These are phyloP conservation scores for Phytophthora capsici DNA, from an alignment of 352 stramenopile genomes.

Conservation along the genomic window DNA sequence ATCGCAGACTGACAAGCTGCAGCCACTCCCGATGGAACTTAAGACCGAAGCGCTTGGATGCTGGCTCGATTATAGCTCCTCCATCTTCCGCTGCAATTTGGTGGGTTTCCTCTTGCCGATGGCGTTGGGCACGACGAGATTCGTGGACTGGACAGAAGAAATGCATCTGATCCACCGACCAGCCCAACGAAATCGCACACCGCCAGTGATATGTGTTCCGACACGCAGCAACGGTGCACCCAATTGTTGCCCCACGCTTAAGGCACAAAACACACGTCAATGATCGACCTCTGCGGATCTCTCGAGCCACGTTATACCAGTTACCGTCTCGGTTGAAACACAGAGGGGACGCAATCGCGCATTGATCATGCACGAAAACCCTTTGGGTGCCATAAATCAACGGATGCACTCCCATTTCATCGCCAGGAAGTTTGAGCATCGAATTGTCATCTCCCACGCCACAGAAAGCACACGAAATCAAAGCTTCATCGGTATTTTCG, in stretches of 20 bases:
- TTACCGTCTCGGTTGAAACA: conserved; percentile 80
- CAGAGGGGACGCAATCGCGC: conserved; percentile 80
- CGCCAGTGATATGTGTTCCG: conserved; percentile 86
- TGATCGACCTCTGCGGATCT: conserved; percentile 80
- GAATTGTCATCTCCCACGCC: conserved; percentile 66
- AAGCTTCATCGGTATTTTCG: conserved; percentile 42
- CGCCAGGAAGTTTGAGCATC: conserved; percentile 80
- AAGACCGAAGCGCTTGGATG: conserved; percentile 70
- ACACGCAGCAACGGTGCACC: conserved; percentile 70
- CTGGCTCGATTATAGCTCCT: conserved; percentile 45
- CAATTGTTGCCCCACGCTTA: conserved; percentile 79
- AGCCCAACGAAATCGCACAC: conserved; percentile 74
- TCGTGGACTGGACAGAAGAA: conserved; percentile 83
- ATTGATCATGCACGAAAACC: conserved; percentile 89
- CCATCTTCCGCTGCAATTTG: conserved; percentile 31
- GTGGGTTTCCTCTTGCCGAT: conserved; percentile 19
- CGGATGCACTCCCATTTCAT: conserved; percentile 75
- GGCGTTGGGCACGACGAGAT: conserved; percentile 36
- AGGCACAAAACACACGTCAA: conserved; percentile 71
- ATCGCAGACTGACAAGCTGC: conserved; percentile 54
- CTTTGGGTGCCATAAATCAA: conserved; percentile 73
- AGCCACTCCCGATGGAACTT: conserved; percentile 84
- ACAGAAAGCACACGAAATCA: conserved; percentile 87
- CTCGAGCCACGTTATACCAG: conserved; percentile 88
- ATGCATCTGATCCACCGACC: conserved; percentile 79